Evolutionary conservation across 2,329 filamentous ascomycete genomes (phyloP), one percentile per base, ranked within the genome.

Genomic region (Venturia effusa): DNA sequence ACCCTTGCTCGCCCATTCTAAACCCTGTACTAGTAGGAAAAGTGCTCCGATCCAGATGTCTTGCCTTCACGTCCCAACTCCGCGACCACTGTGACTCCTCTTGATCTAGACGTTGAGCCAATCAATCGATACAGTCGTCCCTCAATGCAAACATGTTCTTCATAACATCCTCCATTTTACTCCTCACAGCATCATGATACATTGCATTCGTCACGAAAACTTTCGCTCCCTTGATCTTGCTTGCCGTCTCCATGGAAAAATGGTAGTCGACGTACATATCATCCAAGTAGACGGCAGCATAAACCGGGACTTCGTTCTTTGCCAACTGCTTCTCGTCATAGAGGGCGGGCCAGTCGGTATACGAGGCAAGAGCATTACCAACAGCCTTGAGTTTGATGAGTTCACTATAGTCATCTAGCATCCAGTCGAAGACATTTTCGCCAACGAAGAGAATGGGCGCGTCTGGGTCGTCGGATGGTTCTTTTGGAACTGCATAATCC

Each of bases 191-290:
- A 71, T 94, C 88, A 74, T 97, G 93, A 71, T 94, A 94, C 81
- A 96, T 84, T 30, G 82, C 80, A 73, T 96, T 97, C 45, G 91
- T 96, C 71, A 94, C 84, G 69, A 88, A 94, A 48, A 90, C 86
- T 77, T 90, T 92, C 72, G 85, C 88, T 0, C 86, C 87, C 72
- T 84, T 88, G 72, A 97, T 89, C 70, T 86, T 83, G 48, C 77
- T 78, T 11, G 90, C 90, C 19, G 91, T 95, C 69, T 88, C 84
- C 69, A 84, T 81, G 10, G 89, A 88, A 63, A 92, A 77, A 7
- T 84, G 84, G 68, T 84, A 89, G 71, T 95, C 89, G 37, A 97
- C 92, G 70, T 95, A 97, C 89, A 97, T 94, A 72, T 96, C 92
- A 67, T 96, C 88, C 4, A 90, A 74, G 69, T 89, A 97, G 1